Evolutionary conservation across 1,139 yeast genomes (phyloP).

Genomic region (Geotrichum klebahnii): DNA sequence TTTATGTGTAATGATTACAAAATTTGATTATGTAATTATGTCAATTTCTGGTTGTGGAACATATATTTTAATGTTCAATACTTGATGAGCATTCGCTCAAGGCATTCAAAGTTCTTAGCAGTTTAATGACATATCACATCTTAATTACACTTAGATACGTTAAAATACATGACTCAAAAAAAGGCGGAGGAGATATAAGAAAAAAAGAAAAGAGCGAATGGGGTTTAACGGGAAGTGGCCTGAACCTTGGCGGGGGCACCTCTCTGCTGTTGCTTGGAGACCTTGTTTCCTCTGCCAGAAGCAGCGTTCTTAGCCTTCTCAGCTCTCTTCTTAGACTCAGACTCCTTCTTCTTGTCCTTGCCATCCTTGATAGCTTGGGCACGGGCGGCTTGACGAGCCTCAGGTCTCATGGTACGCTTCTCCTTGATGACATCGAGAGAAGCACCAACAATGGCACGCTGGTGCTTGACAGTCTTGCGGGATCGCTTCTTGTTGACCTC

Average conservation of each 20-base stretch:
- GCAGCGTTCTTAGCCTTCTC: slow-evolving; percentile 85
- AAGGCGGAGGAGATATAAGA: slow-evolving; percentile 52
- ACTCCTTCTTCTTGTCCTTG: slow-evolving; percentile 91
- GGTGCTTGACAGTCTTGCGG: slow-evolving; percentile 96
- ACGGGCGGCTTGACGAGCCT: slow-evolving; percentile 97
- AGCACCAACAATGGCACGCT: slow-evolving; percentile 99
- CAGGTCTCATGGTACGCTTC: slow-evolving; percentile 94
- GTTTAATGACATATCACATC: not conserved
- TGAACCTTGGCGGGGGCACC: slow-evolving; percentile 59
- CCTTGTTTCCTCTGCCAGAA: slow-evolving; percentile 75
- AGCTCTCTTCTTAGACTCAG: slow-evolving; percentile 85
- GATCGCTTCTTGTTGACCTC: slow-evolving; percentile 96
- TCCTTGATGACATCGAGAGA: slow-evolving; percentile 96
- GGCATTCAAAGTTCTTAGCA: not conserved
- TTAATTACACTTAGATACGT: too few relatives aligned
- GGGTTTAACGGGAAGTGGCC: slow-evolving; percentile 86
- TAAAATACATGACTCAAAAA: slow-evolving; percentile 16
- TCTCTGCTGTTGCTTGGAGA: slow-evolving; percentile 43
- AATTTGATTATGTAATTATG: too few relatives aligned
- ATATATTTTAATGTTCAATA: not conserved
- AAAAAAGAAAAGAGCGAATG: slow-evolving; percentile 45
- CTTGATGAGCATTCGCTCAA: not conserved
- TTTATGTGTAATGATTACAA: not conserved
- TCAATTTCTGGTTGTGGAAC: too few relatives aligned
- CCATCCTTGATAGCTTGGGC: slow-evolving; percentile 84